Evolutionary conservation across 1,284 basidiomycete genomes (phyloP).

Genomic region (Heterobasidion annosum): DNA sequence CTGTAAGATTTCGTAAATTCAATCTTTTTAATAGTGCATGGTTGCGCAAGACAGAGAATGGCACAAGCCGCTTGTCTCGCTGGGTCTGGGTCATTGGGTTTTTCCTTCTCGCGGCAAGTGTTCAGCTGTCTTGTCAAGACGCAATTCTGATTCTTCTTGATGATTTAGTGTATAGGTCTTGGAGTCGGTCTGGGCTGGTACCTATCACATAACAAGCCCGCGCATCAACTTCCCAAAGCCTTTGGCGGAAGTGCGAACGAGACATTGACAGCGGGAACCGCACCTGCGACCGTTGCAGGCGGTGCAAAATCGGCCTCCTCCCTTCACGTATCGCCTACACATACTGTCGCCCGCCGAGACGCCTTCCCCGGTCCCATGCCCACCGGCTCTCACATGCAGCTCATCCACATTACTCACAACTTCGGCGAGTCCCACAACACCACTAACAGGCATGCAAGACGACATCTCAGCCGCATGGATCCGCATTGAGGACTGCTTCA

Average conservation of each 20-base stretch:
- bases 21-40: slow-evolving; percentile 38
- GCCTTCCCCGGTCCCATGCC: slow-evolving; percentile 11
- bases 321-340: slow-evolving; percentile 34
- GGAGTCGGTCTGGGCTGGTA: slow-evolving; percentile 55
- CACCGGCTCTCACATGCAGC: slow-evolving; percentile 7
- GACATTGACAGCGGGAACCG: slow-evolving; percentile 3
- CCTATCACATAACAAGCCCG: slow-evolving; percentile 37
- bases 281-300: slow-evolving; percentile 11
- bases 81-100: slow-evolving; percentile 66
- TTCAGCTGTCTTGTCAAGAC: not conserved
- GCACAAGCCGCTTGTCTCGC: slow-evolving; percentile 40
- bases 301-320: slow-evolving; percentile 6
- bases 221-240: slow-evolving; percentile 43
- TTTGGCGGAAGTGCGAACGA: slow-evolving; percentile 62
- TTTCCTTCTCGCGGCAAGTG: slow-evolving; percentile 42
- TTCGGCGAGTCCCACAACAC: slow-evolving; percentile 21
- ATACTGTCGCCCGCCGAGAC: slow-evolving; percentile 31
- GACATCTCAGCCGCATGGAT: slow-evolving; percentile 13
- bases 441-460: slow-evolving; percentile 23
- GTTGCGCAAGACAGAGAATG: slow-evolving; percentile 53
- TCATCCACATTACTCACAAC: not conserved
- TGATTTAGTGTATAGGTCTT: slow-evolving; percentile 33
- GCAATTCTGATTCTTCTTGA: not conserved
- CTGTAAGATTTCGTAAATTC: slow-evolving; percentile 1
- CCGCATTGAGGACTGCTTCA: not conserved